A percentile compares a stretch with the other conserved stretches of the same genome.
Conservation (phyloP, 441 rosid species). For the Isatis lusitanica region DNA sequence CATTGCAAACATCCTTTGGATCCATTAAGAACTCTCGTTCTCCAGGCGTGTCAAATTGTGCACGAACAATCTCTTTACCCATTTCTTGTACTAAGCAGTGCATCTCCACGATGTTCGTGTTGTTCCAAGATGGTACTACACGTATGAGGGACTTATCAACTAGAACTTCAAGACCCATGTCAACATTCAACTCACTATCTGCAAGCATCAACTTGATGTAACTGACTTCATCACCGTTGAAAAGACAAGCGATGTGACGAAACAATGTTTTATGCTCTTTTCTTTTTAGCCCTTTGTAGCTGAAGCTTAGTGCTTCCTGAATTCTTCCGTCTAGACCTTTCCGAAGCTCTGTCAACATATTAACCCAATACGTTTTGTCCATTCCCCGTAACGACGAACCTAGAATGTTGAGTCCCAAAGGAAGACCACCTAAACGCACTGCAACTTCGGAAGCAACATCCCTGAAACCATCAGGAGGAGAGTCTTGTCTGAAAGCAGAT, state of each 20-base stretch:
- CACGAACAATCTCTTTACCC: constrained; percentile 7
- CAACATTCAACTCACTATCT: neutral
- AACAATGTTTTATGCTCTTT: constrained; percentile 1
- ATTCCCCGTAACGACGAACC: constrained; percentile 8
- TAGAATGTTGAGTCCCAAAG: constrained; percentile 27
- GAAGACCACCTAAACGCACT: neutral
- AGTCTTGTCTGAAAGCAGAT: constrained; percentile 20
- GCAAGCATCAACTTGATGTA: constrained; percentile 1
- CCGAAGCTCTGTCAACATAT: neutral
- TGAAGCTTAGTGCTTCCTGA: neutral
- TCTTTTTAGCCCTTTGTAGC: constrained; percentile 4
- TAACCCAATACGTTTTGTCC: constrained; percentile 7
- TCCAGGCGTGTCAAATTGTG: constrained; percentile 13
- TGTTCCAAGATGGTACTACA: neutral
- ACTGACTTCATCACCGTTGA: neutral
- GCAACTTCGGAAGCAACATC: constrained; percentile 13
- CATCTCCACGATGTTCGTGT: neutral
- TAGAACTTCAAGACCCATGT: neutral
- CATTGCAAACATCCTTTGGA: constrained; percentile 5
- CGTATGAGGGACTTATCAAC: constrained; percentile 9
- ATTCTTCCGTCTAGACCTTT: neutral
- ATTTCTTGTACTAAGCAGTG: constrained; percentile 14
- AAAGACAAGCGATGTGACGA: constrained; percentile 20
- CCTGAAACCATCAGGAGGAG: neutral
- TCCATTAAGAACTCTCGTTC: constrained; percentile 4